Evolutionary conservation across 306 rosid species (phyloP).

Genomic region (Canavalia ensiformis): DNA sequence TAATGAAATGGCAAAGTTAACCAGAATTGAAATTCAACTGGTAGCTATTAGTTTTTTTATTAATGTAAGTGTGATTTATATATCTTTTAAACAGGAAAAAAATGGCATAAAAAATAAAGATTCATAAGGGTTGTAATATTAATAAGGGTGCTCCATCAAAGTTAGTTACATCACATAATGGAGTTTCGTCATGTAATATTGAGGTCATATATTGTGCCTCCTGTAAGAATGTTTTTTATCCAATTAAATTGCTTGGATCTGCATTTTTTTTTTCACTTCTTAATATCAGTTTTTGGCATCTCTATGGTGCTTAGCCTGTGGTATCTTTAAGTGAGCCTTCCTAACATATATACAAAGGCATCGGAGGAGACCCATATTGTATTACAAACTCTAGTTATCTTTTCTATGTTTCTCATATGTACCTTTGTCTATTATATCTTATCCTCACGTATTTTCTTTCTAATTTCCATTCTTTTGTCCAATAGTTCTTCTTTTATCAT

Average conservation of each 20-base stretch:
- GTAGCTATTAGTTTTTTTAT: slow-evolving; percentile 8
- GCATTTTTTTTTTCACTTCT: neutral
- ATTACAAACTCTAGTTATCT: neutral
- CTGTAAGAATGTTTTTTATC: too few species aligned
- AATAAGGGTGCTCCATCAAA: neutral
- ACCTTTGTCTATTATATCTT: neutral
- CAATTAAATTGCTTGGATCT: too few species aligned
- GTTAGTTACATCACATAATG: too few species aligned
- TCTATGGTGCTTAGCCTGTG: slow-evolving; percentile 5
- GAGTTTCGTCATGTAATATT: too few species aligned
- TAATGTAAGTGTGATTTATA: slow-evolving; percentile 17
- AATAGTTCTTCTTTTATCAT: slow-evolving; percentile 27
- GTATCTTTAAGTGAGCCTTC: slow-evolving; percentile 13
- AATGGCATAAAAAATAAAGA: neutral
- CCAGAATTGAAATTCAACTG: slow-evolving; percentile 32
- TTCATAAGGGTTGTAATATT: slow-evolving; percentile 13
- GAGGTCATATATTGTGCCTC: too few species aligned
- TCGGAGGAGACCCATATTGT: slow-evolving; percentile 1
- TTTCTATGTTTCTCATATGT: slow-evolving; percentile 22
- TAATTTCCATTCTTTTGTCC: slow-evolving; percentile 25
- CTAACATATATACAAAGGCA: neutral
- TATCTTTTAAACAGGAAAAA: slow-evolving; percentile 19
- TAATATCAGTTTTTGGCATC: neutral
- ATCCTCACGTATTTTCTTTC: neutral
- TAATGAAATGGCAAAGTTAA: slow-evolving; percentile 36